These are phyloP conservation scores for Tylopilus subfusipes DNA, from an alignment of 768 basidiomycete genomes.

Conservation along the genomic window DNA sequence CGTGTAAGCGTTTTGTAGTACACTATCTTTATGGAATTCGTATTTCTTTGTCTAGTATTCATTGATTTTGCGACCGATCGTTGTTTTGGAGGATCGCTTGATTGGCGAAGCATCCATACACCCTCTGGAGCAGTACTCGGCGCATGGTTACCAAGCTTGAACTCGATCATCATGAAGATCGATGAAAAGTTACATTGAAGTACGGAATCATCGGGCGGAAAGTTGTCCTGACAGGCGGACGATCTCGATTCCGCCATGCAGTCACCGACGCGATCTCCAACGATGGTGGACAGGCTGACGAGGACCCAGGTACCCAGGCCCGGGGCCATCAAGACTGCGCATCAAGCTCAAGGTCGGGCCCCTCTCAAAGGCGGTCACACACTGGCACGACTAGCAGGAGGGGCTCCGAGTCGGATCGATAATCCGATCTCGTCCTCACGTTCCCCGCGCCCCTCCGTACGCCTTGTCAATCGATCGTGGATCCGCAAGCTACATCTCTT, in stretches of 20 bases:
- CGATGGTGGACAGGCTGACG: background rate
- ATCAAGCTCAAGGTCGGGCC: background rate
- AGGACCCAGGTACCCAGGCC: no score
- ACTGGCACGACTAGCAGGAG: no score
- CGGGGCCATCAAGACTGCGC: background rate
- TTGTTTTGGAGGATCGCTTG: background rate
- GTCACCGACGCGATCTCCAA: background rate
- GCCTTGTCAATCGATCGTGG: no score
- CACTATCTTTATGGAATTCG: slow-evolving; percentile 28
- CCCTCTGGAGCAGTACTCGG: no score
- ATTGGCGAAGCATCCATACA: background rate
- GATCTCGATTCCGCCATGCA: background rate
- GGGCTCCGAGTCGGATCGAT: background rate
- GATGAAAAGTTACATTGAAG: background rate
- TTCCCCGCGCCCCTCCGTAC: background rate
- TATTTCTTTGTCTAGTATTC: slow-evolving; percentile 8
- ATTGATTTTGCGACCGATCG: background rate
- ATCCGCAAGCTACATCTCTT: no score
- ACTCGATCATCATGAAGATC: background rate
- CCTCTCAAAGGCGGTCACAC: background rate
- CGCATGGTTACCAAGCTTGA: no score
- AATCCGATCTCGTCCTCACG: background rate
- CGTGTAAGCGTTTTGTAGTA: slow-evolving; percentile 16
- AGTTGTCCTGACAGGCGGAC: no score
- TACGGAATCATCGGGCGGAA: background rate